Conservation (phyloP, 352 stramenopile genomes). For the Globisporangium viniferum region DNA sequence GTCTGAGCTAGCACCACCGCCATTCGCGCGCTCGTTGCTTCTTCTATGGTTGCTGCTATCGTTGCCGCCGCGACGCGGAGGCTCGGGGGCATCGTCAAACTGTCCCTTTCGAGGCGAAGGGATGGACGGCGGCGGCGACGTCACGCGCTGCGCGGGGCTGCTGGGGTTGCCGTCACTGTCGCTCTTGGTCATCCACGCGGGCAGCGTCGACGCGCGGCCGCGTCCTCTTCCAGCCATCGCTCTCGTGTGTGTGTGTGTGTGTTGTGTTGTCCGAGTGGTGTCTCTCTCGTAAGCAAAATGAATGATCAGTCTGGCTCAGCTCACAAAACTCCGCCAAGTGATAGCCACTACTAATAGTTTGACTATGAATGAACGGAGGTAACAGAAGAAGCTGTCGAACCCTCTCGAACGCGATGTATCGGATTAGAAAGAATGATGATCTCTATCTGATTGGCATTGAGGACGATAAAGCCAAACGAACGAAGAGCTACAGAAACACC, state of each 20-base stretch:
- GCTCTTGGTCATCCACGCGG: conserved; percentile 84
- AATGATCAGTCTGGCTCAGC: conserved; percentile 4
- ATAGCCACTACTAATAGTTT: too few relatives aligned
- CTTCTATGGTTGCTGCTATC: conserved; percentile 6
- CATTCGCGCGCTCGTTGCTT: neutral
- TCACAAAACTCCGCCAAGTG: too few relatives aligned
- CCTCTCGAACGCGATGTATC: neutral
- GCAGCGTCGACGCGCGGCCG: conserved; percentile 65
- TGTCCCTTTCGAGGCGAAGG: conserved; percentile 41
- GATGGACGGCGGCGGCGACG: conserved; percentile 9
- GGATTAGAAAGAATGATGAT: neutral
- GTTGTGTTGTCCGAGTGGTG: neutral
- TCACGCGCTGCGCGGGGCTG: neutral
- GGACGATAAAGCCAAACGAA: neutral
- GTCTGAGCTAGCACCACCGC: neutral
- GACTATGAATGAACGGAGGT: too few relatives aligned
- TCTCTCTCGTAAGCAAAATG: neutral
- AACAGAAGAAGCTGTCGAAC: neutral
- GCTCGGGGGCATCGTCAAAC: conserved; percentile 64
- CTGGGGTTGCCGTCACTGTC: neutral
- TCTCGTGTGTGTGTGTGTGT: neutral
- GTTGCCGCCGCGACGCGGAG: conserved; percentile 10
- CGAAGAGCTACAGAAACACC: neutral
- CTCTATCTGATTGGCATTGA: neutral
- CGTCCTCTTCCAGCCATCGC: conserved; percentile 78